Evolutionary conservation across 1,284 basidiomycete genomes (phyloP).

Genomic region (Polyporus tsugae): DNA sequence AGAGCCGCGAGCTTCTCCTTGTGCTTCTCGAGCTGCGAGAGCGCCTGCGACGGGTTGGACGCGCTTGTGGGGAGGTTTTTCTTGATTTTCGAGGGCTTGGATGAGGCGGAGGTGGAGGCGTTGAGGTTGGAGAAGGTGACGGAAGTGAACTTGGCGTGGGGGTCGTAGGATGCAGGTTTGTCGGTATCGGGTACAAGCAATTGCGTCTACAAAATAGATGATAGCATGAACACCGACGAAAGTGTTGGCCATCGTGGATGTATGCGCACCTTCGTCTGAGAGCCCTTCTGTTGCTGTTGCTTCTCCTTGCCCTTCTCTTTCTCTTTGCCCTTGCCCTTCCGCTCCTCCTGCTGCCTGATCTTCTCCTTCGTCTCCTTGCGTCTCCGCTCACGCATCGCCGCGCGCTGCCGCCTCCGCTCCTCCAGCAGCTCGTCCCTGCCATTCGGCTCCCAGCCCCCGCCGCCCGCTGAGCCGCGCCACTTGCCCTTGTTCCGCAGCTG

Average conservation of each 20-base stretch:
- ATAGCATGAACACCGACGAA: conserved; percentile 6
- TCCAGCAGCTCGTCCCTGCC: conserved; percentile 84
- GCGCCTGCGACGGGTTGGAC: conserved; percentile 85
- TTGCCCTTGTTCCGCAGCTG: conserved; percentile 55
- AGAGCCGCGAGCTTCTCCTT: conserved; percentile 78
- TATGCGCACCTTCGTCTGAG: conserved; percentile 60
- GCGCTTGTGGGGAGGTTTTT: conserved; percentile 66
- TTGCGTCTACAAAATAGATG: conserved; percentile 59
- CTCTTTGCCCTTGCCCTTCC: conserved; percentile 54
- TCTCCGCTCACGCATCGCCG: conserved; percentile 83
- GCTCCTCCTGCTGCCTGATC: conserved; percentile 65
- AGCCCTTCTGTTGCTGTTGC: conserved; percentile 50
- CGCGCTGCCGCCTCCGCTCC: conserved; percentile 78
- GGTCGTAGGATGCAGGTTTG: conserved; percentile 41
- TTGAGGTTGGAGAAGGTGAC: conserved; percentile 78
- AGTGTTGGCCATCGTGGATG: not conserved
- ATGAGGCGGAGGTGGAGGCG: conserved; percentile 41
- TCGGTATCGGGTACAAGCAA: conserved; percentile 71
- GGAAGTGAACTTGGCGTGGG: conserved; percentile 58
- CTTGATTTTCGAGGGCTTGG: conserved; percentile 51
- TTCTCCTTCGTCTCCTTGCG: conserved; percentile 88
- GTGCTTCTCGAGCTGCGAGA: conserved; percentile 78
- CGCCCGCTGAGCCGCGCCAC: conserved; percentile 43
- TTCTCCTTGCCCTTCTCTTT: conserved; percentile 57
- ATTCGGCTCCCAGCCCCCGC: conserved; percentile 52